Base-by-base conservation (phyloP, 1,284 basidiomycete genomes). In the Sporisorium exsertum region DNA sequence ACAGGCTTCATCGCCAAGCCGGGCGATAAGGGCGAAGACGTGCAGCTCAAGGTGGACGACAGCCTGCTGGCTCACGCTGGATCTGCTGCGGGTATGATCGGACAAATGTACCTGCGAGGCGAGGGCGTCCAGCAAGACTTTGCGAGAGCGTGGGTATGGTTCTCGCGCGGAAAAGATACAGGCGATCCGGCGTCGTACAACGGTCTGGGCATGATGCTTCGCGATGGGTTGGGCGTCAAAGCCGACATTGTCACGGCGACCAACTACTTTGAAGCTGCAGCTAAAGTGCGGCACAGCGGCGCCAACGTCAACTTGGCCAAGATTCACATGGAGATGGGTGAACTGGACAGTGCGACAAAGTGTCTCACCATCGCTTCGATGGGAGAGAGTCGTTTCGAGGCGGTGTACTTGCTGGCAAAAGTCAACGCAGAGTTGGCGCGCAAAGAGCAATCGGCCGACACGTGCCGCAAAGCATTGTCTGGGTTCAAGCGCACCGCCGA, bases 231-330 rank as follows among this genome's bases (percentile, higher is more conserved):
- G 18, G 93, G 95, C 71, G 84, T 90, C 15, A 15, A 45, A 15
- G 37, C 24, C 5, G 60, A 87, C 55, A 40, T 84, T 10, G 81
- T 79, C 10, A 91, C 90, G 83, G 92, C 94, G 0, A 76, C 91
- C 33, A 78, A 80, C 18, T 89, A 92, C 84, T 97, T 98, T 83
- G 88, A 88, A 46, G 88, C 88, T n/a, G 95, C 96, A 0, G 93
- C 95, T 1, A 89, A 89, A 18, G 63, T 43, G 13, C 55, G 56
- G 22, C 77, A 74, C 57, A 91, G 94, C 0, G 96, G 98, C 80
- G 95, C 94, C 0, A 91, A 94, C 73, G 92, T 97, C 29, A 93
- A 97, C 82, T 85, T 97, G 5, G 96, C 92, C 13, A 97, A 95
- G 86, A 87, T 92, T 73, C 89, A 95, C 81, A 65, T 75, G 55